These are phyloP conservation scores for Neoboletus magnificus DNA, from an alignment of 768 basidiomycete species.

Conservation along the genomic window DNA sequence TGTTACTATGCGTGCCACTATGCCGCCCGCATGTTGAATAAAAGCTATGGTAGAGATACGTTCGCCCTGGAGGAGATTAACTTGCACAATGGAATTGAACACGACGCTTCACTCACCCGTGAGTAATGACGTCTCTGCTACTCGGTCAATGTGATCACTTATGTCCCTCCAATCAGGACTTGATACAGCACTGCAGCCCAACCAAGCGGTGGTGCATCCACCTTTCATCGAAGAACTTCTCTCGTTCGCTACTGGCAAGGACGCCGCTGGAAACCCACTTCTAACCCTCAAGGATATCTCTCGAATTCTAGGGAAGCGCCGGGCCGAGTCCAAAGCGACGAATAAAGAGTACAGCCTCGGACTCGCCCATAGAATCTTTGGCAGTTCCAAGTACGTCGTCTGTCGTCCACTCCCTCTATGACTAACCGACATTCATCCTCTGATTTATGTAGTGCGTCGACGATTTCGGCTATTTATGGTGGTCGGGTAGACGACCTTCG, in stretches of 20 bases:
- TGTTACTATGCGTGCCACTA: conserved; percentile 60
- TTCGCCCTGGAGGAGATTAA: conserved; percentile 51
- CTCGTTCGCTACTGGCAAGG: conserved; percentile 55
- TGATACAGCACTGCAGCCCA: conserved; percentile 43
- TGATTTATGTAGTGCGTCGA: conserved; percentile 47
- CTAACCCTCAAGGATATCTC: conserved; percentile 63
- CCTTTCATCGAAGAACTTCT: conserved; percentile 55
- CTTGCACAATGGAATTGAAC: conserved; percentile 17
- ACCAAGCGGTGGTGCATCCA: conserved; percentile 53
- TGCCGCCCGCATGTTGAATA: conserved; percentile 54
- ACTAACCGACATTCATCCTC: background rate
- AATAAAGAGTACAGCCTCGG: conserved; percentile 57
- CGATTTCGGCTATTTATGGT: conserved; percentile 62
- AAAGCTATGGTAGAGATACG: conserved; percentile 51
- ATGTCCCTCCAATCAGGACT: conserved; percentile 40
- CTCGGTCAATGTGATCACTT: background rate
- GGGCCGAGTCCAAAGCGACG: conserved; percentile 46
- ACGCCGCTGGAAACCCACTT: conserved; percentile 41
- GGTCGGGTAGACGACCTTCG: conserved; percentile 55
- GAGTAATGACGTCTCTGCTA: background rate
- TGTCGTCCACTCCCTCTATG: background rate
- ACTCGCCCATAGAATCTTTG: conserved; percentile 57
- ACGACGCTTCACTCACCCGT: conserved; percentile 29
- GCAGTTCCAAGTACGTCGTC: conserved; percentile 58
- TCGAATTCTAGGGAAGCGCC: conserved; percentile 53